Percentiles rank a stretch among this genome's conserved stretches.
Conservation (phyloP, 2,329 filamentous ascomycete genomes). For the Penicillium sclerotiorum region DNA sequence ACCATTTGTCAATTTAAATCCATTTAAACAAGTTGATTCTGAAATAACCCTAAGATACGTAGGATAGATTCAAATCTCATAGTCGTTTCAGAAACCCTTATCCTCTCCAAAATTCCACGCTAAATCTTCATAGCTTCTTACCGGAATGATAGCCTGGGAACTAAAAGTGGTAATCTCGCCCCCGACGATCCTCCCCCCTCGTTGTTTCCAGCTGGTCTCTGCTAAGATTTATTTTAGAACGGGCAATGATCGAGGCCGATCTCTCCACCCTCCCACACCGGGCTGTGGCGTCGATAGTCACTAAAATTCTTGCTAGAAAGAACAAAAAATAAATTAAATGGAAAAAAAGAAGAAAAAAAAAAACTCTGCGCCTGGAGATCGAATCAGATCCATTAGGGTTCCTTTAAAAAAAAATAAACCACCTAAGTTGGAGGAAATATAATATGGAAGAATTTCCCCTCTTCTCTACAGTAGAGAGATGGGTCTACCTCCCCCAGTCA, state of each 20-base stretch:
- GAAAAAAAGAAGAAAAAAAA: conserved; percentile 1
- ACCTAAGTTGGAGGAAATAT: not conserved
- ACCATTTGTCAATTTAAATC: no score
- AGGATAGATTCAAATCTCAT: no score
- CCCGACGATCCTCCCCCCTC: not conserved
- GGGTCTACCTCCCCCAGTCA: not conserved
- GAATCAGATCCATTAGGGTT: not conserved
- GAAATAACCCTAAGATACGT: no score
- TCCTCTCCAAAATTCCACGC: no score
- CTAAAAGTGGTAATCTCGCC: not conserved
- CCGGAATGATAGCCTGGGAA: no score
- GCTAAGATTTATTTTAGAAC: not conserved
- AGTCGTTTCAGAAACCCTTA: no score
- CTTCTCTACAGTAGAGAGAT: not conserved
- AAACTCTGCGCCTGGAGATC: conserved; percentile 1
- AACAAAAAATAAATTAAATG: conserved; percentile 6
- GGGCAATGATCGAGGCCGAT: conserved; percentile 10
- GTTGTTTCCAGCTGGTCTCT: not conserved
- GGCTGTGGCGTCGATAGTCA: conserved; percentile 26
- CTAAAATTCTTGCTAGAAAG: not conserved
- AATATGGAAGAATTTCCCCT: not conserved
- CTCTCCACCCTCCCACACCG: conserved; percentile 18
- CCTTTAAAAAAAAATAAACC: not conserved
- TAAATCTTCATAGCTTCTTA: no score
- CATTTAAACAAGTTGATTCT: no score